Conservation (phyloP, 1,139 yeast species). For the Maudiozyma humilis region DNA sequence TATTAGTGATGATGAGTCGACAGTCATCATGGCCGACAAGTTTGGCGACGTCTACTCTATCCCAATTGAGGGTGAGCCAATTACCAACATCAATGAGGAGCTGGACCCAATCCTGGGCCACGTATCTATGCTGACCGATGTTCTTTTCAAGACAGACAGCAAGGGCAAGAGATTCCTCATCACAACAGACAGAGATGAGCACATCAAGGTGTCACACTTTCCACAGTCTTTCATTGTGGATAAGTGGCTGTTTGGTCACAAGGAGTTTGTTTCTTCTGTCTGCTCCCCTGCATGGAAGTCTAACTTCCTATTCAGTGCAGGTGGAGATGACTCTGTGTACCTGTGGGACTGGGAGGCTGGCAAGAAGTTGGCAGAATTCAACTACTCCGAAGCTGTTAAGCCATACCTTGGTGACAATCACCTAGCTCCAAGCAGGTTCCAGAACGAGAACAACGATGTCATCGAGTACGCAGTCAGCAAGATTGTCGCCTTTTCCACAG, state of each 20-base stretch:
- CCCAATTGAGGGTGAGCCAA: conserved; percentile 30
- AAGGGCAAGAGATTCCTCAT: conserved; percentile 46
- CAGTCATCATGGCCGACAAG: conserved; percentile 79
- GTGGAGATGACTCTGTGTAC: conserved; percentile 77
- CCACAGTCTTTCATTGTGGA: conserved; percentile 75
- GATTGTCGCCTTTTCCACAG: conserved; percentile 32
- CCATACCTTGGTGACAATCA: conserved; percentile 50
- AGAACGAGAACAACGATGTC: conserved; percentile 41
- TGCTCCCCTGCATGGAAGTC: conserved; percentile 45
- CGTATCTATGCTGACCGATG: conserved; percentile 87
- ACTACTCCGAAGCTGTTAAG: conserved; percentile 42
- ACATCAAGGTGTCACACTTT: conserved; percentile 74
- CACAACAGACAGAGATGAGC: conserved; percentile 94
- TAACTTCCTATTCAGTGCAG: conserved; percentile 60
- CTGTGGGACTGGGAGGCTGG: conserved; percentile 71
- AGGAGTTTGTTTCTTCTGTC: conserved; percentile 66
- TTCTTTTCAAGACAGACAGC: conserved; percentile 40
- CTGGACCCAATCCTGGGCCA: conserved; percentile 76
- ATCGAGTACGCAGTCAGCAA: conserved; percentile 50
- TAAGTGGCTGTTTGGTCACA: conserved; percentile 81
- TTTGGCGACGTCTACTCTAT: conserved; percentile 87
- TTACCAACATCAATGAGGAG: conserved; percentile 24
- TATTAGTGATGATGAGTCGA: conserved; percentile 43
- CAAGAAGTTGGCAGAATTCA: conserved; percentile 41
- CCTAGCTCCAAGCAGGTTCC: conserved; percentile 59